Percentiles rank a stretch among this genome's conserved stretches.
Evolutionary conservation across 1,284 basidiomycete species (phyloP).

Genomic region (Moesziomyces antarcticus): DNA sequence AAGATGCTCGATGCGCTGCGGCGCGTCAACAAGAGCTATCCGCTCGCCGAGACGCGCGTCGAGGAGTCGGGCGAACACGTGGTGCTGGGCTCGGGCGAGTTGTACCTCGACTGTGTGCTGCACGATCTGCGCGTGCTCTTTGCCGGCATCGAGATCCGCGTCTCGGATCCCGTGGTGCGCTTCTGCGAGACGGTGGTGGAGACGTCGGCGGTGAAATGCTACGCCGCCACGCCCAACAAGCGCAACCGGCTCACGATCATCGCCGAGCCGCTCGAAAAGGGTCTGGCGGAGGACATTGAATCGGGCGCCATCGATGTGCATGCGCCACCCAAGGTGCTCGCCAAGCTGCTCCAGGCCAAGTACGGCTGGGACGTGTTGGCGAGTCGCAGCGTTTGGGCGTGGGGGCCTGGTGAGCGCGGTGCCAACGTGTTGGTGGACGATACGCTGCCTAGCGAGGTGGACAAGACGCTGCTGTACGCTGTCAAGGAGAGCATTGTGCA

Average conservation of each 20-base stretch:
- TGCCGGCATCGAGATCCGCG: conserved; percentile 99
- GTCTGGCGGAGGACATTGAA: conserved; percentile 66
- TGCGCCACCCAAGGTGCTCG: conserved; percentile 58
- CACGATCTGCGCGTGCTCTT: conserved; percentile 93
- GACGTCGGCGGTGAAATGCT: conserved; percentile 96
- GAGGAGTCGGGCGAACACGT: conserved; percentile 99
- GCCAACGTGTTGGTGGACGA: conserved; percentile 95
- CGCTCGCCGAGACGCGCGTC: conserved; percentile 91
- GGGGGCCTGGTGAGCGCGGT: conserved; percentile 89
- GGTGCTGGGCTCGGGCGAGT: conserved; percentile 93
- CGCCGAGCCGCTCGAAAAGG: conserved; percentile 65
- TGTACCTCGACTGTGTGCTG: conserved; percentile 96
- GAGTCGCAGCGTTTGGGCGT: conserved; percentile 99
- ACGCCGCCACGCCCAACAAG: conserved; percentile 98
- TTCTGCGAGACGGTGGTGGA: conserved; percentile 99
- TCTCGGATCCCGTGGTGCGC: conserved; percentile 97
- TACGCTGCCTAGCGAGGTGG: conserved; percentile 92
- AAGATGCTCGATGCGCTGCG: conserved; percentile 98
- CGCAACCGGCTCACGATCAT: conserved; percentile 71
- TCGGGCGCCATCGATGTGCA: conserved; percentile 51
- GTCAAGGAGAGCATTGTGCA: conserved; percentile 97
- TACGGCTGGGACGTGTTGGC: conserved; percentile 99
- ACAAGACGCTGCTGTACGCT: conserved; percentile 88
- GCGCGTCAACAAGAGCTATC: conserved; percentile 97
- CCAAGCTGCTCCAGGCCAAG: conserved; percentile 71